Evolutionary conservation across 2,329 filamentous ascomycete species (phyloP).

Genomic region (Sordariomycetes sp.): DNA sequence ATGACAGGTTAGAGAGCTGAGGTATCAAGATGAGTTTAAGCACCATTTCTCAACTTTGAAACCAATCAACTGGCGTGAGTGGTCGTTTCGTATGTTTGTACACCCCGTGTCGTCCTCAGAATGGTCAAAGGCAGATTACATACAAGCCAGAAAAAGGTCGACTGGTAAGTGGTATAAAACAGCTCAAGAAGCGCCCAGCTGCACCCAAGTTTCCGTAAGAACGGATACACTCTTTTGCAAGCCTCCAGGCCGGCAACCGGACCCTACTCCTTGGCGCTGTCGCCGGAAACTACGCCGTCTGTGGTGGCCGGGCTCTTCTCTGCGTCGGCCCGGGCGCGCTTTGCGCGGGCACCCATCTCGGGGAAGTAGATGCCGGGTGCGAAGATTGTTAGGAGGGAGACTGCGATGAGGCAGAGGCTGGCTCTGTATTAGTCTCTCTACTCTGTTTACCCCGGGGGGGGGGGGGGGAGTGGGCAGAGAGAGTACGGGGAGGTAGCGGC

Average conservation of each 20-base stretch:
- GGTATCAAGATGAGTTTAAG: not conserved
- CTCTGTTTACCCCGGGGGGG: too few relatives aligned
- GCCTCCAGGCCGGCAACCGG: not conserved
- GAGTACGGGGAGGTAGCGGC: not conserved
- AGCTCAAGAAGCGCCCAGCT: too few relatives aligned
- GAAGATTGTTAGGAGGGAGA: conserved; percentile 34
- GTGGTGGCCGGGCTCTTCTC: not conserved
- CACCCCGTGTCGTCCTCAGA: too few relatives aligned
- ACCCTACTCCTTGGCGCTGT: not conserved
- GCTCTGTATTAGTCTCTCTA: not conserved
- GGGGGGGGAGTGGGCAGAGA: not conserved
- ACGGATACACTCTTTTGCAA: not conserved
- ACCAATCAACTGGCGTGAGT: too few relatives aligned
- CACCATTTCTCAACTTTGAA: too few relatives aligned
- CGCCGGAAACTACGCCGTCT: not conserved
- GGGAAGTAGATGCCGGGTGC: conserved; percentile 42
- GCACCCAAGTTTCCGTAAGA: not conserved
- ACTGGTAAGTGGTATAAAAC: too few relatives aligned
- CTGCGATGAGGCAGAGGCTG: conserved; percentile 35
- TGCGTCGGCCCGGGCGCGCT: not conserved
- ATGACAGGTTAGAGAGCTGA: not conserved
- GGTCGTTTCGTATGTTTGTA: too few relatives aligned
- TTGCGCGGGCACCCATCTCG: conserved; percentile 23
- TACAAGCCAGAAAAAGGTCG: too few relatives aligned
- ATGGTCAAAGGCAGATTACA: too few relatives aligned